phyloP scores from a whole-genome alignment of 176 grass and related monocot genomes.

The Poa pratensis region DNA sequence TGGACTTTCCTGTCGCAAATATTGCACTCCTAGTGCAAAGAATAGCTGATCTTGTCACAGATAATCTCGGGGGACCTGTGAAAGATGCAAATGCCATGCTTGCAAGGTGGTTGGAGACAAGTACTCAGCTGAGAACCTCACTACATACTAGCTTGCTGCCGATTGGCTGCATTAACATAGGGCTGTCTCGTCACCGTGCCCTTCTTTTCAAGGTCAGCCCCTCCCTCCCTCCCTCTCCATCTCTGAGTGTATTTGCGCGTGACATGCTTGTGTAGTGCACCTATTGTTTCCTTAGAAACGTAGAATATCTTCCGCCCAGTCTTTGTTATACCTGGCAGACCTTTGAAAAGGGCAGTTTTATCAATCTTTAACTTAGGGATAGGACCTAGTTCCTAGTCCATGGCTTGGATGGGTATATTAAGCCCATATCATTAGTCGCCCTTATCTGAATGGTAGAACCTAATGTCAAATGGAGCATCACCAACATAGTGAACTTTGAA shows the following conservation, averaged over 20 bases:
- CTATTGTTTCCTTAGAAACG: background rate
- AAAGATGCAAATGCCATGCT: conserved; percentile 91
- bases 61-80: conserved; percentile 94
- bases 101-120: conserved; percentile 81
- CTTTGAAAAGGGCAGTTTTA: conserved; percentile 3
- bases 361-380: conserved; percentile 4
- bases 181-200: conserved; percentile 87
- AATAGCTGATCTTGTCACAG: conserved; percentile 93
- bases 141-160: conserved; percentile 92
- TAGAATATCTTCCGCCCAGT: background rate
- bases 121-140: conserved; percentile 83
- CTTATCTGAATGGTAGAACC: background rate
- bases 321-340: conserved; percentile 3
- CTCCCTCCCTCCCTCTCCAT: background rate
- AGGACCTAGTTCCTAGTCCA: conserved; percentile 5
- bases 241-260: background rate
- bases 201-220: conserved; percentile 97
- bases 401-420: conserved; percentile 33
- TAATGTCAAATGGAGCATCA: background rate
- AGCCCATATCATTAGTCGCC: background rate
- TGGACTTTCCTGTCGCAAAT: conserved; percentile 80
- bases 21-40: conserved; percentile 82
- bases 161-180: conserved; percentile 95
- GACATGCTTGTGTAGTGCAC: background rate
- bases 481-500: background rate